Percentiles rank a stretch among this genome's conserved stretches.
Evolutionary conservation across 495 filamentous ascomycete species (phyloP).

Genomic region (Tuber melanosporum): DNA sequence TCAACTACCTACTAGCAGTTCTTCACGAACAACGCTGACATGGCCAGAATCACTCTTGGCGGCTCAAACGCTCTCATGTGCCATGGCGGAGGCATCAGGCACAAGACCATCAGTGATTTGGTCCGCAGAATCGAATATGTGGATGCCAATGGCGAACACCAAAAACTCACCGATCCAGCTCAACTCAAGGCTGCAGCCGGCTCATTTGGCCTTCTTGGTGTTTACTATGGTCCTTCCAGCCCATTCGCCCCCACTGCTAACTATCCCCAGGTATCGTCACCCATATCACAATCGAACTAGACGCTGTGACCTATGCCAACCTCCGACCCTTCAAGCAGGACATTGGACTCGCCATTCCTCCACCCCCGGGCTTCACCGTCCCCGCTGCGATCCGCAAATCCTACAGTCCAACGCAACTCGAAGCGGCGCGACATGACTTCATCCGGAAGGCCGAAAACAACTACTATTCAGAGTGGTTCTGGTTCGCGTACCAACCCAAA

Average conservation of each 20-base stretch:
- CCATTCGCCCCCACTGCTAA: background rate
- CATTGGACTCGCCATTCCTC: slow-evolving; percentile 49
- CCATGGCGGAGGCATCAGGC: slow-evolving; percentile 48
- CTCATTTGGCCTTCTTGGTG: slow-evolving; percentile 50
- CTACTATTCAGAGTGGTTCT: slow-evolving; percentile 53
- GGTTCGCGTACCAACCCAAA: slow-evolving; percentile 50
- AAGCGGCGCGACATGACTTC: slow-evolving; percentile 42
- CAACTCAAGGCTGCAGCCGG: slow-evolving; percentile 49
- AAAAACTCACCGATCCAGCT: slow-evolving; percentile 44
- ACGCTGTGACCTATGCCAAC: slow-evolving; percentile 50
- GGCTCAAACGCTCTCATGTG: slow-evolving; percentile 52
- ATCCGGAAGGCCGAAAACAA: slow-evolving; percentile 44
- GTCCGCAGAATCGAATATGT: slow-evolving; percentile 51
- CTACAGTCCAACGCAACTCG: slow-evolving; percentile 40
- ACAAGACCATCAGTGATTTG: slow-evolving; percentile 49
- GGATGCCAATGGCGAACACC: slow-evolving; percentile 48
- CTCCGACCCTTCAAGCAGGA: slow-evolving; percentile 47
- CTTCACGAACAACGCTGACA: slow-evolving; percentile 1
- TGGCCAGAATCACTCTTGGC: slow-evolving; percentile 47
- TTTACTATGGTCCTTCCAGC: background rate
- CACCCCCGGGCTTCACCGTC: slow-evolving; percentile 44
- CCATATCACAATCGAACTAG: slow-evolving; percentile 51
- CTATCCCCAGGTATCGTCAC: slow-evolving; percentile 45
- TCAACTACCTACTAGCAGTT: no score
- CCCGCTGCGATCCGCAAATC: slow-evolving; percentile 44